Evolutionary conservation across 2,329 filamentous ascomycete genomes (phyloP).

Genomic region (Aspergillaceae sp.): DNA sequence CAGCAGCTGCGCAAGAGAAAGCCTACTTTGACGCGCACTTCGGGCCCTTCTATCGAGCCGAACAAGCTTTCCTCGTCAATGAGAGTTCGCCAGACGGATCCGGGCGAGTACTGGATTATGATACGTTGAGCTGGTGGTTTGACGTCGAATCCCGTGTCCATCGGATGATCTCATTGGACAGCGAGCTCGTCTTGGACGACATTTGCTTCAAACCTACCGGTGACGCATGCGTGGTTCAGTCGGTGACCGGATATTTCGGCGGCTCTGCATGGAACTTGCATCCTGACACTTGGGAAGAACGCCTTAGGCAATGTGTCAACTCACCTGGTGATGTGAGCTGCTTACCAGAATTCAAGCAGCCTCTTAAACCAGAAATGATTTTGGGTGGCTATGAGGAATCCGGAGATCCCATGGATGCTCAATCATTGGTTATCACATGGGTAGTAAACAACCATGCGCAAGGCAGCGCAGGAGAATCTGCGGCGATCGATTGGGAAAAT

Average conservation of each 20-base stretch:
- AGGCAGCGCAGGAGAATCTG: conserved; percentile 58
- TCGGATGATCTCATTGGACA: conserved; percentile 60
- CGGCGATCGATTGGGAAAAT: conserved; percentile 83
- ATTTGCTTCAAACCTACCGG: conserved; percentile 92
- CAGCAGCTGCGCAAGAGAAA: conserved; percentile 84
- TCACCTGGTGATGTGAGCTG: conserved; percentile 66
- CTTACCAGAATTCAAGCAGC: conserved; percentile 80
- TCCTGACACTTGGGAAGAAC: conserved; percentile 60
- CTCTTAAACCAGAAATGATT: conserved; percentile 74
- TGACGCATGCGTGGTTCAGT: conserved; percentile 84
- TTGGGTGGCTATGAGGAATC: conserved; percentile 66
- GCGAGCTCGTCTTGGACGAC: conserved; percentile 64
- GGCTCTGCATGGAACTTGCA: conserved; percentile 55
- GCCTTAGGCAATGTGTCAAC: conserved; percentile 63
- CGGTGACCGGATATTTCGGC: conserved; percentile 80
- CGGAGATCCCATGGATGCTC: conserved; percentile 60
- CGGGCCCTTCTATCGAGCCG: conserved; percentile 88
- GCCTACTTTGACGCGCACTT: conserved; percentile 88
- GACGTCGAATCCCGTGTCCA: conserved; percentile 72
- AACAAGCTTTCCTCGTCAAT: conserved; percentile 91
- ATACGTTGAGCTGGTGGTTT: conserved; percentile 90
- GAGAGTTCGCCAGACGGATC: conserved; percentile 58
- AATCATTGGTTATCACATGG: conserved; percentile 85
- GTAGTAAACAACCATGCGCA: conserved; percentile 81
- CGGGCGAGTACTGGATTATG: conserved; percentile 75